These are phyloP conservation scores for Hypericum perforatum DNA, from an alignment of 345 rosid species.

Conservation along the genomic window DNA sequence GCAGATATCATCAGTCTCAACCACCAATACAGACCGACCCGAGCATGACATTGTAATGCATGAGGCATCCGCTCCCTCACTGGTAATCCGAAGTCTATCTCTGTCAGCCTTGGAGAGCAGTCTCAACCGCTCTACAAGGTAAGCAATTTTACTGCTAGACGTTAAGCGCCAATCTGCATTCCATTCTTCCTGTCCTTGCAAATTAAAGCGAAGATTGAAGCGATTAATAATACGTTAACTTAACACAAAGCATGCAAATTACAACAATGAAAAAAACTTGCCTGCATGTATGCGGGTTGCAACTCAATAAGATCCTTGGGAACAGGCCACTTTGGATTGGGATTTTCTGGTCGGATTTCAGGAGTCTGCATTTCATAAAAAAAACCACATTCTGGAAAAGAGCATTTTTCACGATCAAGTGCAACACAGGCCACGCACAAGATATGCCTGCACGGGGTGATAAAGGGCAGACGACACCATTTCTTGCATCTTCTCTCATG, in stretches of 20 bases:
- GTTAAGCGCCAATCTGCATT: constrained; percentile 97
- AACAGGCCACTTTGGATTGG: constrained; percentile 93
- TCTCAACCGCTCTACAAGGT: constrained; percentile 62
- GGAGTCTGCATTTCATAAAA: constrained; percentile 87
- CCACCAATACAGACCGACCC: constrained; percentile 15
- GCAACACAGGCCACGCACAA: constrained; percentile 83
- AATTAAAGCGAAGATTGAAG: constrained; percentile 13
- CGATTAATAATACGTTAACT: constrained; percentile 8
- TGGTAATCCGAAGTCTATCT: constrained; percentile 14
- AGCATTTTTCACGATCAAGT: constrained; percentile 62
- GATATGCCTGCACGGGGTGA: constrained; percentile 91
- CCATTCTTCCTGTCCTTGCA: constrained; percentile 74
- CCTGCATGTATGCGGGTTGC: constrained; percentile 96
- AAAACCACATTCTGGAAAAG: constrained; percentile 58
- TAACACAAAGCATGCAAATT: neutral
- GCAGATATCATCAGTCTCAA: constrained; percentile 20
- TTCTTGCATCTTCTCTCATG: constrained; percentile 54
- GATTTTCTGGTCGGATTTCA: constrained; percentile 85
- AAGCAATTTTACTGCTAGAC: constrained; percentile 84
- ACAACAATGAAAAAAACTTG: constrained; percentile 7
- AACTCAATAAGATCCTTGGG: constrained; percentile 96
- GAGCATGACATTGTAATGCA: constrained; percentile 20
- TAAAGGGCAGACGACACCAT: constrained; percentile 93
- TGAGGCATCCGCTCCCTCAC: constrained; percentile 16
- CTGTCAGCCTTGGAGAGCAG: constrained; percentile 44